A percentile compares a stretch with the other conserved stretches of the same genome.
These are phyloP conservation scores for Fusarium lyarnte DNA, from an alignment of 2,329 filamentous ascomycete species.

Conservation along the genomic window DNA sequence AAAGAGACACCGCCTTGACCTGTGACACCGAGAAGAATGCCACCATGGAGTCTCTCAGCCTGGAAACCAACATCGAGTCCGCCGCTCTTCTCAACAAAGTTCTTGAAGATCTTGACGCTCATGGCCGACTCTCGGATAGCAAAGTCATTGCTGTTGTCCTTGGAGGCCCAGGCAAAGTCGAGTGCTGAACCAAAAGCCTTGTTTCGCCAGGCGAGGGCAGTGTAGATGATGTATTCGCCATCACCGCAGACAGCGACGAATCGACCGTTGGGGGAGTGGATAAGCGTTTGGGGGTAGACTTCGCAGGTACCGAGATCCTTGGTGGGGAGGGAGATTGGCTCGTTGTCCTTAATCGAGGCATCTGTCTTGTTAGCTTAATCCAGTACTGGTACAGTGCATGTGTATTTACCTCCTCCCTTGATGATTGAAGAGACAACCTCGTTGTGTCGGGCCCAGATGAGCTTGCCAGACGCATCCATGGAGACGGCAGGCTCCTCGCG, in stretches of 20 bases:
- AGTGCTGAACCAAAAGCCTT: slow-evolving; percentile 96
- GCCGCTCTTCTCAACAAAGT: slow-evolving; percentile 91
- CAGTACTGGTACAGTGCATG: background rate
- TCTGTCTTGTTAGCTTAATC: slow-evolving; percentile 61
- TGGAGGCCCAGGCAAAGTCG: slow-evolving; percentile 96
- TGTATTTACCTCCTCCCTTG: slow-evolving; percentile 76
- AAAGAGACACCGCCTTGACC: slow-evolving; percentile 95
- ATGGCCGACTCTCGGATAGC: slow-evolving; percentile 95
- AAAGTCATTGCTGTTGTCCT: slow-evolving; percentile 98
- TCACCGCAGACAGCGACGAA: slow-evolving; percentile 87
- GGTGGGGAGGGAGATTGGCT: slow-evolving; percentile 83
- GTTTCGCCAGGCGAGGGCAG: slow-evolving; percentile 94
- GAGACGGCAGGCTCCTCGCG: slow-evolving; percentile 96
- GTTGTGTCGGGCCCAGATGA: slow-evolving; percentile 95
- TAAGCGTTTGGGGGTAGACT: slow-evolving; percentile 92
- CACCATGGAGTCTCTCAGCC: slow-evolving; percentile 89
- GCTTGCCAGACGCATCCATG: slow-evolving; percentile 95
- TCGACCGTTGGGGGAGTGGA: slow-evolving; percentile 94
- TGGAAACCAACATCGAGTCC: slow-evolving; percentile 95
- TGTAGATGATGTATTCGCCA: slow-evolving; percentile 99
- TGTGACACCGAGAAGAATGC: slow-evolving; percentile 90
- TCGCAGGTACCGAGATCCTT: slow-evolving; percentile 98
- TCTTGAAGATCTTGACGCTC: slow-evolving; percentile 96
- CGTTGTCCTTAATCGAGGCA: slow-evolving; percentile 84
- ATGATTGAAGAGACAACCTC: slow-evolving; percentile 96